Percentiles rank a stretch among this genome's conserved stretches.
phyloP scores from a whole-genome alignment of 306 rosid genomes.

The Pyrus bretschneideri region DNA sequence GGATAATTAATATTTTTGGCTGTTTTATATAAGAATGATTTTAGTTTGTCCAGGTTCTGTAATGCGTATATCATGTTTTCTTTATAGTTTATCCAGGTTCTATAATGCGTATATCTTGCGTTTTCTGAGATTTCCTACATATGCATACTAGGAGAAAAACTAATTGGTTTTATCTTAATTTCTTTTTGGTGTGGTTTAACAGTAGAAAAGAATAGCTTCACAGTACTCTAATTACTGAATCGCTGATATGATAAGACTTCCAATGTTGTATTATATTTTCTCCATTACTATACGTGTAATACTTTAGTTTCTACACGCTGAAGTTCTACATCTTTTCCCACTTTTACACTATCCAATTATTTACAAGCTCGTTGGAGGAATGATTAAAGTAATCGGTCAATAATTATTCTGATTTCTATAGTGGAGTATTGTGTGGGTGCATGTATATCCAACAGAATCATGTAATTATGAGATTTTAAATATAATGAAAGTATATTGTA shows the following conservation, averaged over 20 bases:
- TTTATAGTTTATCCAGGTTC: constrained; percentile 17
- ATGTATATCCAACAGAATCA: background rate
- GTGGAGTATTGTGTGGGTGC: constrained; percentile 18
- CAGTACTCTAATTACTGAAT: constrained; percentile 8
- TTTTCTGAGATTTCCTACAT: constrained; percentile 10
- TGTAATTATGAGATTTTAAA: background rate
- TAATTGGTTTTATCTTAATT: background rate
- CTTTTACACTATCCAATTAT: background rate
- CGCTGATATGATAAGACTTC: background rate
- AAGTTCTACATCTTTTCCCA: background rate
- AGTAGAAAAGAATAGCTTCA: constrained; percentile 42
- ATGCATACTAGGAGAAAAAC: constrained; percentile 18
- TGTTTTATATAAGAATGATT: constrained; percentile 17
- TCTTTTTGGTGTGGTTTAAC: constrained; percentile 29
- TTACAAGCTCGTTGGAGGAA: background rate
- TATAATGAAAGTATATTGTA: background rate
- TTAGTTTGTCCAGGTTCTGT: constrained; percentile 15
- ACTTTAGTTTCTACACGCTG: background rate
- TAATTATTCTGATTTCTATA: constrained; percentile 14
- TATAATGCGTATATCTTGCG: background rate
- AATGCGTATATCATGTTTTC: constrained; percentile 8
- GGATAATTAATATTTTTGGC: constrained; percentile 34
- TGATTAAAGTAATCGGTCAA: background rate
- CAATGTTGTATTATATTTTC: background rate
- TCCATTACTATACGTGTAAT: background rate